Evolutionary conservation across 2,329 filamentous ascomycete genomes (phyloP), one percentile per base, ranked within the genome.

Genomic region (Fusarium lateritium): DNA sequence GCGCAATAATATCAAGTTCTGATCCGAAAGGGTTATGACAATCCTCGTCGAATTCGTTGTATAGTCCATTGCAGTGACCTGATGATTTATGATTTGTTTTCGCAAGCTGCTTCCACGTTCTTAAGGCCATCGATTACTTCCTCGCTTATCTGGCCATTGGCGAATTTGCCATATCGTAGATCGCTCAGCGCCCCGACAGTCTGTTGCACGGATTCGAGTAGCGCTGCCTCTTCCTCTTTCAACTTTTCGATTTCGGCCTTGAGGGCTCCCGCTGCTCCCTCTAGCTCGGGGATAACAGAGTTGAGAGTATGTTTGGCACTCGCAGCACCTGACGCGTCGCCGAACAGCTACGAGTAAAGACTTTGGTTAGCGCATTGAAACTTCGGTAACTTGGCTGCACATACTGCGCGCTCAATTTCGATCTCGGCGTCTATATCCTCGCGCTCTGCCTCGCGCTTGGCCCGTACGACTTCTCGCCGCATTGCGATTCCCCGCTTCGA

Each of bases 171-270:
- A 74, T 96, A 95, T 45, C 92, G 89, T 56, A 97, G 83, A 79
- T 97, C 93, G 78, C 93, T 97, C 76, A 97, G 82, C 47, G 87
- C 88, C 33, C 91, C 91, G 17, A 96, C 86, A 0, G 86, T 90
- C 57, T 88, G 85, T 68, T 85, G 85, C 52, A 96, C 85, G 13
- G 88, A 86, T 6, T 85, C 82, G 7, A 92, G 78, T 5, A 94
- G 80, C 3, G 78, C 77, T 1, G 84, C 83, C 54, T 91, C 88
- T 70, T 95, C 91, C 34, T 86, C 82, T 70, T 93, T 87, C 6
- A 94, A 82, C 39, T 82, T 83, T 60, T 84, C 82, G 56, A 95
- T 88, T 75, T 96, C 91, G 21, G 83, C 84, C 74, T 94, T 88
- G 28, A 97, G 80, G 62, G 88, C 87, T 17, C 82, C 79, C 40